Evolutionary conservation across 164 flowering plant genomes (phyloP).

Genomic region (Paratinospora sagittata): DNA sequence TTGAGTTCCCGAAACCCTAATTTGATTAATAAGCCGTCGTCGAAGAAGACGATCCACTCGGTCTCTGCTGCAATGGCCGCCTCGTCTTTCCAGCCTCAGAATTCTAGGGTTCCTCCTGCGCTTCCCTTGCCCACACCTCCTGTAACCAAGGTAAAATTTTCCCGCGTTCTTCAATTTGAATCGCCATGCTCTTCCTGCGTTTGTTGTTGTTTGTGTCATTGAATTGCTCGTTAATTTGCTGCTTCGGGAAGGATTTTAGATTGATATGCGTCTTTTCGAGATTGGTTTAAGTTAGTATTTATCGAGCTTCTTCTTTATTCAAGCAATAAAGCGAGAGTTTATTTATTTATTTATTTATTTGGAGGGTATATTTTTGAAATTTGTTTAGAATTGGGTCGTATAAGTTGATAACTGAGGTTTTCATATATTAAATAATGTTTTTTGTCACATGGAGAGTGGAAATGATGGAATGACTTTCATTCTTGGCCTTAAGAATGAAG

Average conservation of each 20-base stretch:
- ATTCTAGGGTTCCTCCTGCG: slow-evolving; percentile 58
- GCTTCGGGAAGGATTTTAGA: too few relatives aligned
- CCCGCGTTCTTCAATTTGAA: too few relatives aligned
- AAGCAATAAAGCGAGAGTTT: not conserved
- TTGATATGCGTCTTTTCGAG: too few relatives aligned
- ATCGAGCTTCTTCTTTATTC: not conserved
- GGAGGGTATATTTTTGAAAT: not conserved
- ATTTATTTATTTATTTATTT: too few relatives aligned
- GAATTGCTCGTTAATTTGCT: too few relatives aligned
- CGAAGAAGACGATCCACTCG: not conserved
- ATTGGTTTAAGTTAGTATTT: not conserved
- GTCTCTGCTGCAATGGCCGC: slow-evolving; percentile 40
- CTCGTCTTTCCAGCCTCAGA: slow-evolving; percentile 45
- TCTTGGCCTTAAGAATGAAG: not conserved
- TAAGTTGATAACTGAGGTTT: too few relatives aligned
- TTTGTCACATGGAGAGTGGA: not conserved
- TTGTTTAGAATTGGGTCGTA: too few relatives aligned
- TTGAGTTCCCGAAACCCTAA: not conserved
- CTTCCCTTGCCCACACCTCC: slow-evolving; percentile 45
- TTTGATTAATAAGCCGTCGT: not conserved
- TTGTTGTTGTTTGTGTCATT: not conserved
- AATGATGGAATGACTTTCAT: not conserved
- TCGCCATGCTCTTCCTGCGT: not conserved
- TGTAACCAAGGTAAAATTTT: slow-evolving; percentile 39
- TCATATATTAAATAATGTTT: too few relatives aligned